A percentile compares a stretch with the other conserved stretches of the same genome.
phyloP scores from a whole-genome alignment of 192 early-diverging fungal genomes.

The Pilaira anomala region DNA sequence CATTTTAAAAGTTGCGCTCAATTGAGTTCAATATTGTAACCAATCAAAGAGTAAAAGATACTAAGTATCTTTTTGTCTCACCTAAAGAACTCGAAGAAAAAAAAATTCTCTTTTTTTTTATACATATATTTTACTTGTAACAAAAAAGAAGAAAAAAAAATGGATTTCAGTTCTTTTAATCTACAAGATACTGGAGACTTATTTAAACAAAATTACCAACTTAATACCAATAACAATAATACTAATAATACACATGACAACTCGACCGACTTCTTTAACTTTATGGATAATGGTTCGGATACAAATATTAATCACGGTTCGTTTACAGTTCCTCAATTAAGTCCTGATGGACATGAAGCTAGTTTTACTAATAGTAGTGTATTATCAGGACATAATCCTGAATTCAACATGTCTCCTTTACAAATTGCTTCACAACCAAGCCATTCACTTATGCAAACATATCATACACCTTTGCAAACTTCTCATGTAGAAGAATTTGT shows the following conservation, averaged over 20 bases:
- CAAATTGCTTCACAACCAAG: slow-evolving; percentile 25
- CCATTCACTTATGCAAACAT: neutral
- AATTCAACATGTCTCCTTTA: slow-evolving; percentile 36
- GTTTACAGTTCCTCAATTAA: slow-evolving; percentile 28
- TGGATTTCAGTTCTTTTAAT: slow-evolving; percentile 27
- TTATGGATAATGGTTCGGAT: slow-evolving; percentile 15
- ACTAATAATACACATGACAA: neutral
- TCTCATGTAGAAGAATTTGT: neutral
- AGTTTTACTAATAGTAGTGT: slow-evolving; percentile 20
- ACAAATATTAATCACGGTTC: neutral
- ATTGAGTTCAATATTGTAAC: too few species aligned
- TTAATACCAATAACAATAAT: neutral
- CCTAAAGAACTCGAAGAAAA: neutral
- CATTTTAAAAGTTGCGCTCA: too few species aligned
- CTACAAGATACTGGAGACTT: slow-evolving; percentile 14
- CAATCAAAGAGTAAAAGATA: neutral
- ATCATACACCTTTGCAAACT: slow-evolving; percentile 22
- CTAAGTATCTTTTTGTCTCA: neutral
- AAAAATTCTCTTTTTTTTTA: neutral
- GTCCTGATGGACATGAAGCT: slow-evolving; percentile 24
- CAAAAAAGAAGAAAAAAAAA: neutral
- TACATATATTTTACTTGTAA: neutral
- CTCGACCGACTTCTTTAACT: slow-evolving; percentile 23
- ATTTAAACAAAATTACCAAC: slow-evolving; percentile 2
- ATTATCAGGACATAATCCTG: slow-evolving; percentile 28